A percentile compares a stretch with the other conserved stretches of the same genome.
Conservation (phyloP, 176 grass and related monocot genomes). For the Phoenix roebelenii region DNA sequence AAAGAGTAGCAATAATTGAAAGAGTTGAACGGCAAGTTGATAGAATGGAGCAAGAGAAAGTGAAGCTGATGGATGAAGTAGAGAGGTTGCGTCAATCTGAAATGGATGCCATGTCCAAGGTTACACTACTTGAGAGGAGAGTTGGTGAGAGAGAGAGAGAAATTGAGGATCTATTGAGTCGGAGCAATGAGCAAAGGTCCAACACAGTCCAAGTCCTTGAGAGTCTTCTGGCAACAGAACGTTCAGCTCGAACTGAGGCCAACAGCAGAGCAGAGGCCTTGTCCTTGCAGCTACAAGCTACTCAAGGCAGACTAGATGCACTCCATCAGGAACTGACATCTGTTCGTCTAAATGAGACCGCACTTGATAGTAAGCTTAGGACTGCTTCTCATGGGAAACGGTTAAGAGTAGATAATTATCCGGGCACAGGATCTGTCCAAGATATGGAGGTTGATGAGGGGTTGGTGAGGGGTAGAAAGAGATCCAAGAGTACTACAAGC, state of each 20-base stretch:
- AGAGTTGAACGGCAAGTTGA: constrained; percentile 47
- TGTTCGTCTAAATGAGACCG: constrained; percentile 57
- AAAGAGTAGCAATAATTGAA: constrained; percentile 57
- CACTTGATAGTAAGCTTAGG: constrained; percentile 45
- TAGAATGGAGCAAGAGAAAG: constrained; percentile 50
- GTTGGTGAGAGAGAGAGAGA: constrained; percentile 57
- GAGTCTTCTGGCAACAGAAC: constrained; percentile 54
- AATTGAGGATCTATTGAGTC: constrained; percentile 51
- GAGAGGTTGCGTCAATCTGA: constrained; percentile 48
- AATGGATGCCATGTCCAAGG: constrained; percentile 43
- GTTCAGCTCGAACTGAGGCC: constrained; percentile 52
- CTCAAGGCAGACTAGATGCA: constrained; percentile 70
- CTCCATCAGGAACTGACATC: constrained; percentile 80
- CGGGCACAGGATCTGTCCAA: constrained; percentile 34
- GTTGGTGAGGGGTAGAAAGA: constrained; percentile 45
- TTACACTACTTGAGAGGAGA: constrained; percentile 47
- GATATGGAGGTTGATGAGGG: constrained; percentile 36
- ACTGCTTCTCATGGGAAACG: constrained; percentile 49
- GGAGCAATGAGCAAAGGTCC: constrained; percentile 71
- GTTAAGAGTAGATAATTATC: constrained; percentile 33
- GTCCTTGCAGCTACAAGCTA: constrained; percentile 63
- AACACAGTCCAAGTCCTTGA: constrained; percentile 63
- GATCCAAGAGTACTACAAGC: constrained; percentile 41
- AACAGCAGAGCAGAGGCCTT: constrained; percentile 53
- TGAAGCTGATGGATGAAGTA: constrained; percentile 35